phyloP scores from a whole-genome alignment of 768 basidiomycete genomes.

The Termitomyces titanicus region DNA sequence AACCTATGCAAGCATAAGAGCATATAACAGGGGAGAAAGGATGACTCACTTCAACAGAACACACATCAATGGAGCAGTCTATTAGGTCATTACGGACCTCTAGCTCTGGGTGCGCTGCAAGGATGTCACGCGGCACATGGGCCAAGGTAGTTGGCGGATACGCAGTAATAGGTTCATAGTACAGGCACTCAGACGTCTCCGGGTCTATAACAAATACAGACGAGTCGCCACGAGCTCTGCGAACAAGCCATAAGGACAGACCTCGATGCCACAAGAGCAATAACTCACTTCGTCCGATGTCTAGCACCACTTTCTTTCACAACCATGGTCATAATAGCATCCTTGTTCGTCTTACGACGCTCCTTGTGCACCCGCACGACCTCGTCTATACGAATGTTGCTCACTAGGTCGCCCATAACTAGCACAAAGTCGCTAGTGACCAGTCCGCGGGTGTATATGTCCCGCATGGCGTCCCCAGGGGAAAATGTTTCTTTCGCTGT shows the following conservation, averaged over 20 bases:
- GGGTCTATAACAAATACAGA: slow-evolving; percentile 78
- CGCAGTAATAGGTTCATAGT: slow-evolving; percentile 76
- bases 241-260: not conserved
- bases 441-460: slow-evolving; percentile 88
- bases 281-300: slow-evolving; percentile 69
- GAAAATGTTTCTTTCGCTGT: slow-evolving; percentile 86
- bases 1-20: slow-evolving; percentile 46
- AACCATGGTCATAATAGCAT: slow-evolving; percentile 96
- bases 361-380: slow-evolving; percentile 88
- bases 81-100: slow-evolving; percentile 88
- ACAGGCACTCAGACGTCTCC: slow-evolving; percentile 74
- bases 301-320: slow-evolving; percentile 72
- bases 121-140: slow-evolving; percentile 74
- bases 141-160: slow-evolving; percentile 62
- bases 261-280: not conserved
- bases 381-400: slow-evolving; percentile 87
- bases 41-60: slow-evolving; percentile 77
- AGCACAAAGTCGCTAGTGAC: slow-evolving; percentile 90
- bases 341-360: slow-evolving; percentile 80
- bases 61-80: slow-evolving; percentile 88
- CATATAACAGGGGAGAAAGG: not conserved
- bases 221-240: slow-evolving; percentile 72
- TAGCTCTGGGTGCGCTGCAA: slow-evolving; percentile 70
- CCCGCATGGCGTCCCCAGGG: slow-evolving; percentile 89
- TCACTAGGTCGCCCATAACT: slow-evolving; percentile 88